A percentile compares a stretch with the other conserved stretches of the same genome.
phyloP scores from a whole-genome alignment of 768 basidiomycete species.

The Paxillus rubicundulus region DNA sequence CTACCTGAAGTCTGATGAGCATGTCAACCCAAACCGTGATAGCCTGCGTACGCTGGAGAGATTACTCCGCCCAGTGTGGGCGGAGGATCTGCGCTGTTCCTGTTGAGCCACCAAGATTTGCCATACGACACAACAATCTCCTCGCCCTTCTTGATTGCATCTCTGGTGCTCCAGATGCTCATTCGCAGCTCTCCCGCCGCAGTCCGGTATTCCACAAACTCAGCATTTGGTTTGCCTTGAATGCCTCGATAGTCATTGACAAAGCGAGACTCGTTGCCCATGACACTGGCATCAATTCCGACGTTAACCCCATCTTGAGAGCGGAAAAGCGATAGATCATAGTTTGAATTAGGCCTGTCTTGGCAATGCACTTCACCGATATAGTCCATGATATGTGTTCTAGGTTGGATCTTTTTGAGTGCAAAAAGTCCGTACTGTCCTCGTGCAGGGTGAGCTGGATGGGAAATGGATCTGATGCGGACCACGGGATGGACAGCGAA shows the following conservation, averaged over 20 bases:
- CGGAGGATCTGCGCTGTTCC: conserved; percentile 21
- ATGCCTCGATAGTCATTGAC: conserved; percentile 90
- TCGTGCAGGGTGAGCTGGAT: conserved; percentile 64
- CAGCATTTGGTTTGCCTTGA: conserved; percentile 62
- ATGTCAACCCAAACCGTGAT: background rate
- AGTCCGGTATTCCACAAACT: conserved; percentile 59
- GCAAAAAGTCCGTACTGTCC: conserved; percentile 86
- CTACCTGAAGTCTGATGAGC: conserved; percentile 1
- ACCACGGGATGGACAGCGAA: conserved; percentile 36
- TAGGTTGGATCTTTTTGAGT: conserved; percentile 61
- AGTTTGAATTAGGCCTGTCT: conserved; percentile 71
- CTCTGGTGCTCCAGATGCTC: conserved; percentile 65
- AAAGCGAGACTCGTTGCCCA: conserved; percentile 88
- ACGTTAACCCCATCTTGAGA: conserved; percentile 55
- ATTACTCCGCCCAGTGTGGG: background rate
- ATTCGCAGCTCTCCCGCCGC: conserved; percentile 66
- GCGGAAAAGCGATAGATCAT: conserved; percentile 81
- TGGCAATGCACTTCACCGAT: conserved; percentile 83
- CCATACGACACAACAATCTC: conserved; percentile 90
- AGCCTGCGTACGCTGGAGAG: background rate
- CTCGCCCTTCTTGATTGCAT: conserved; percentile 69
- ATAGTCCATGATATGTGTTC: conserved; percentile 74
- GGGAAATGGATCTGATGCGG: conserved; percentile 55
- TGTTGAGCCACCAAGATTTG: conserved; percentile 75
- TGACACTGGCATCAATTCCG: conserved; percentile 70